Base-by-base conservation (phyloP, 352 stramenopile genomes). In the Pythium phragmitis region DNA sequence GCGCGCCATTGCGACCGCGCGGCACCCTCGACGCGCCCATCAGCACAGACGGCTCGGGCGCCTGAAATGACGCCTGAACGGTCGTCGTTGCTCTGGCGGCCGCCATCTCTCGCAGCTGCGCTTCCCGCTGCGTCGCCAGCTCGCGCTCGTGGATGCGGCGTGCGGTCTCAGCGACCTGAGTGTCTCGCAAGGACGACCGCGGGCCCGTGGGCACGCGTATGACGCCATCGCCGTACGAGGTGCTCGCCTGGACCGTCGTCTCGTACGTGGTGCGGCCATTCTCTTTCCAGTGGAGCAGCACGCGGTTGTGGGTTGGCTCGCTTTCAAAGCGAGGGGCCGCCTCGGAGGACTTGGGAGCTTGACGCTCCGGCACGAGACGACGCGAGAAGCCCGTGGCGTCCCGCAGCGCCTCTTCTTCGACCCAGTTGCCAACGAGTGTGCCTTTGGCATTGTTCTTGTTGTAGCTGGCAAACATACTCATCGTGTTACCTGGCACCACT, bases 371-470 rank as follows among this genome's bases (percentile, higher is more conserved):
- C 1, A 91, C 73, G 48, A 80, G 77, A 37, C 80, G 79, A 11
- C 84, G 77, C 3, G 80, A 74, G 36, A 83, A 85, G 4, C 84
- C 86, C 8, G 86, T 95, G 37, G 55, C 62, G 4, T 69, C 51
- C 9, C 82, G 79, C 41, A 95, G 69, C 2, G 84, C 86, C 21
- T 91, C 75, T 57, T 95, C 86, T 37, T 95, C 84, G 49, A 95
- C 82, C 86, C 86, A 95, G 64, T 95, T 95, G 21, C 86, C 86
- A 21, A 92, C 74, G 19, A 95, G 73, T 47, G 82, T 77, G 14
- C 77, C 80, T 50, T 90, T 88, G 51, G 65, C 72, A 63, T 95
- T 92, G 68, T 82, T 91, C 65, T 91, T 90, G 79, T 94, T 94
- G 77, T 93, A 93, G 30, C 68, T 68, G 5, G 76, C 62, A 49